Evolutionary conservation across 306 rosid species (phyloP), one percentile per base, ranked within the genome.

Genomic region (Quercus dentata): DNA sequence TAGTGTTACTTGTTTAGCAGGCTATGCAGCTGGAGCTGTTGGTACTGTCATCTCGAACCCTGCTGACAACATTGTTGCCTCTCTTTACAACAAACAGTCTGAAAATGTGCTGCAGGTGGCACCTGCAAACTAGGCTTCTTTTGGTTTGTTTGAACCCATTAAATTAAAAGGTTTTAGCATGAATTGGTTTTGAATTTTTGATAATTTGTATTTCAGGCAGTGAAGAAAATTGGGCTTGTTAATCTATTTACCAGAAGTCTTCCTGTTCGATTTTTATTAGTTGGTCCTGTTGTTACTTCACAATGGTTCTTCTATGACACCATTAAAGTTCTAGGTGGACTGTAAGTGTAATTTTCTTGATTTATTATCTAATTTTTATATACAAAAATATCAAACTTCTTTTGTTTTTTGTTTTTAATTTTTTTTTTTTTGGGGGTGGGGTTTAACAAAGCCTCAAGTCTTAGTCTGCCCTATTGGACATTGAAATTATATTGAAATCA

Each of bases 261-360:
- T 78, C 97, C 97, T 9, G 88, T 94, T 82, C 86, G 99, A 79
- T 79, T 94, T 76, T 23, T 90, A 73, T 83, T 94, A 69, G 94
- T 94, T 63, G 99, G 99, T 62, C 97, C 97, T 69, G 86, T 86
- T 67, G 86, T 94, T 78, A 92, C 99, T 28, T 58, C 91, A 90
- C 97, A 94, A 72, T 94, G 99, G 99, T 92, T 94, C 80, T 91
- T 92, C 85, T 94, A 94, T 73, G 99, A 94, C 90, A 89, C 91
- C 80, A 90, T 92, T 79, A 92, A 94, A 87, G 76, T 92, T 56
- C 78, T 92, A 62, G 88, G 89, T 49, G 99, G 99, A 84, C 19
- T 94, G 99, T 94, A 90, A 91, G 99, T 89, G 38, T 81, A 41
- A 20, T 74, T 54, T 9, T 49, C 62, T 38, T 78, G 3, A 69